Base-by-base conservation (phyloP, 2,329 filamentous ascomycete species). In the Fusarium domesticum region DNA sequence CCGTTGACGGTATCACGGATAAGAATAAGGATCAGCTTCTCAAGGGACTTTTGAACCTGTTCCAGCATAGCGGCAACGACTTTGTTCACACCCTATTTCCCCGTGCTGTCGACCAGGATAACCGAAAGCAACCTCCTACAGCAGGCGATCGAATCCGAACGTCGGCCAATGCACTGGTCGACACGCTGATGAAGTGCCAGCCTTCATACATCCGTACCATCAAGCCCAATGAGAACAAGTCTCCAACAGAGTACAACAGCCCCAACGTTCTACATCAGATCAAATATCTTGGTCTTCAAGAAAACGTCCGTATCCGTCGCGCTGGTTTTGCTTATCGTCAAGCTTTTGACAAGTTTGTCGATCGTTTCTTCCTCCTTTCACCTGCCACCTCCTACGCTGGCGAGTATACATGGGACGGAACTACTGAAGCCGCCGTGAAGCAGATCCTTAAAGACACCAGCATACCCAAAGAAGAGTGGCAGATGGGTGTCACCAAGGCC, bases 201-300 rank as follows among this genome's bases (percentile, higher is more conserved):
- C 93, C 93, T 2, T 96, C 91, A 3, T 98, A 98, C 64, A 98
- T 98, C 59, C 89, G 93, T 65, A 98, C 93, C 1, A 97, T 98
- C 73, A 98, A 98, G 70, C 93, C 93, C 2, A 98, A 98, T 72
- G 93, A 98, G 70, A 97, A 96, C 74, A 98, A 97, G 69, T 96
- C 91, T 3, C 86, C 90, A 0, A 84, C 83, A 10, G 93, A 98
- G 64, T 98, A 96, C 68, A 96, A 96, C 58, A 78, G 80, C 16
- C 83, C 84, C 20, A 97, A 97, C 58, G 93, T 98, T 16, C 77
- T 97, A 60, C 93, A 98, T 76, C 93, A 98, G 66, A 89, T 97
- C 77, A 97, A 98, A 65, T 98, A 98, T 61, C 85, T 98, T 12
- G 93, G 93, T 81, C 75, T 98, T n/a, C 92, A 97, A 67, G 93